phyloP scores from a whole-genome alignment of 768 basidiomycete species.

The Termitomyces sp. region DNA sequence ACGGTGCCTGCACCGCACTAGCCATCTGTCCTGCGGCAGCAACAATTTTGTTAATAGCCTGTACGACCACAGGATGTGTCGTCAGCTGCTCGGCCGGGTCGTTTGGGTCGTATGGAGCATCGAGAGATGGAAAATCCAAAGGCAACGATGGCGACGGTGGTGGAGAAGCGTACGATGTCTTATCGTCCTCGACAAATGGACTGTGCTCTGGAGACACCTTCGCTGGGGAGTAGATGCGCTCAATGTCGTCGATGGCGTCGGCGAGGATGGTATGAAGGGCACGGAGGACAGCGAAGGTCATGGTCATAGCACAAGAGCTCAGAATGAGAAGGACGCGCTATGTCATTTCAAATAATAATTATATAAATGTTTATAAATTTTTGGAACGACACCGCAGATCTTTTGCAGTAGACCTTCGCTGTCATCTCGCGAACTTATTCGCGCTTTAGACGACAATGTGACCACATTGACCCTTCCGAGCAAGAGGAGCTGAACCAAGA shows the following conservation, averaged over 20 bases:
- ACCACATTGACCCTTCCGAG: neutral
- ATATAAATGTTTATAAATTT: constrained; percentile 2
- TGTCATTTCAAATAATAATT: constrained; percentile 12
- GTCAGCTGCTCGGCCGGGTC: constrained; percentile 51
- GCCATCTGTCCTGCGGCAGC: constrained; percentile 66
- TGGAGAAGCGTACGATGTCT: constrained; percentile 24
- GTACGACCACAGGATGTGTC: constrained; percentile 51
- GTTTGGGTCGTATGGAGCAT: constrained; percentile 36
- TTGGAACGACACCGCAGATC: constrained; percentile 13
- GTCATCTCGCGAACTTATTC: constrained; percentile 13
- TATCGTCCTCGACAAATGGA: neutral
- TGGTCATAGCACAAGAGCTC: constrained; percentile 15
- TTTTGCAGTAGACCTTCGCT: constrained; percentile 11
- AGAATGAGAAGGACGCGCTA: neutral
- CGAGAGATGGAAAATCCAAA: constrained; percentile 56
- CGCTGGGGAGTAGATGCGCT: constrained; percentile 43
- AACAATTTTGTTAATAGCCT: constrained; percentile 59
- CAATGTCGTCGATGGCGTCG: constrained; percentile 64
- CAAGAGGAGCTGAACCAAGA: neutral
- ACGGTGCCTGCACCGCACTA: constrained; percentile 60
- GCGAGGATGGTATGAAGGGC: constrained; percentile 63
- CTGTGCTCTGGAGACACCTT: constrained; percentile 6
- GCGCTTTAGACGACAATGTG: constrained; percentile 1
- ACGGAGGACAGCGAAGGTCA: constrained; percentile 61
- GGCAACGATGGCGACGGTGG: constrained; percentile 22